Evolutionary conservation across 192 early-diverging fungal species (phyloP).

Genomic region (Coemansia sp.): DNA sequence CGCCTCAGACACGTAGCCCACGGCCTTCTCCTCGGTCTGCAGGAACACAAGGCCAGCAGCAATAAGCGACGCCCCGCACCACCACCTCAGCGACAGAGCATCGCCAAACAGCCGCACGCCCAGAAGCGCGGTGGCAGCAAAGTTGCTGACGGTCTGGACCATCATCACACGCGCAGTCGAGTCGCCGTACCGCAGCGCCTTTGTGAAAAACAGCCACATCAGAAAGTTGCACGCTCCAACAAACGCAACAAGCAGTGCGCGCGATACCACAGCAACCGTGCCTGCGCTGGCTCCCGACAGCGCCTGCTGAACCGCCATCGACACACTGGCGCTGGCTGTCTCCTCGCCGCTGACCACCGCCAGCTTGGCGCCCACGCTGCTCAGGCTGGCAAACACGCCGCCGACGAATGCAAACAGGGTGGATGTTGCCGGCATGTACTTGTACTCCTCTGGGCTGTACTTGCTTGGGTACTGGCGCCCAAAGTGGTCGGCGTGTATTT

Average conservation of each 20-base stretch:
- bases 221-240: constrained; percentile 73
- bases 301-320: constrained; percentile 15
- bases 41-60: constrained; percentile 37
- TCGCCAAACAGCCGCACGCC: constrained; percentile 79
- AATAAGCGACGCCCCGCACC: constrained; percentile 80
- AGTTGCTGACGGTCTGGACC: constrained; percentile 78
- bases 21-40: constrained; percentile 28
- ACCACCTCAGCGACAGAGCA: constrained; percentile 75
- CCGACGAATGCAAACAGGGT: constrained; percentile 54
- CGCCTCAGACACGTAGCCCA: constrained; percentile 10
- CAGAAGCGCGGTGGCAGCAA: constrained; percentile 69
- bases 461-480: constrained; percentile 29
- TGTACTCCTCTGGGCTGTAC: constrained; percentile 21
- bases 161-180: constrained; percentile 78
- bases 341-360: constrained; percentile 19
- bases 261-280: constrained; percentile 19
- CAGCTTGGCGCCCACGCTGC: constrained; percentile 83
- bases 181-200: constrained; percentile 71
- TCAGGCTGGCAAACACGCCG: constrained; percentile 72
- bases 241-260: constrained; percentile 57
- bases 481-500: constrained; percentile 39
- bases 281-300: constrained; percentile 13
- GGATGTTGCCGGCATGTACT: constrained; percentile 24
- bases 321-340: constrained; percentile 55
- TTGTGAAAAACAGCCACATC: constrained; percentile 91